phyloP scores from a whole-genome alignment of 768 basidiomycete genomes.

The Exidia glandulosa region DNA sequence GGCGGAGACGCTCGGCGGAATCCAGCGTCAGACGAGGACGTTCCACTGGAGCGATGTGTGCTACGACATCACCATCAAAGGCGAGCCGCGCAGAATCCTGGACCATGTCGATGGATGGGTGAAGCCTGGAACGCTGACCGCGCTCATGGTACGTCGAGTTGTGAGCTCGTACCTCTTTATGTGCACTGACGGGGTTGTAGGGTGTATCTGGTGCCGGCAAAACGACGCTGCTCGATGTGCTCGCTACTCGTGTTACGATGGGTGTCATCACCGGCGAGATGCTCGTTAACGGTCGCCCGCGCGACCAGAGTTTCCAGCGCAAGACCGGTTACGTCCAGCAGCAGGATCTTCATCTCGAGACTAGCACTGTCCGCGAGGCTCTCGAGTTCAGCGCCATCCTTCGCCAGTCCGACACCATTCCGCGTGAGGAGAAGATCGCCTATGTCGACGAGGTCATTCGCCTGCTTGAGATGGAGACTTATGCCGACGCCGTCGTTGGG shows the following conservation, averaged over 20 bases:
- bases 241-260: slow-evolving; percentile 27
- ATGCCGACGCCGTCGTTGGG: slow-evolving; percentile 34
- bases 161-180: slow-evolving; percentile 14
- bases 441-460: slow-evolving; percentile 38
- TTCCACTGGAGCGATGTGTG: slow-evolving; percentile 37
- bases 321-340: slow-evolving; percentile 34
- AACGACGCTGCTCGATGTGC: slow-evolving; percentile 18
- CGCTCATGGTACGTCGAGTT: slow-evolving; percentile 54
- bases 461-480: slow-evolving; percentile 35
- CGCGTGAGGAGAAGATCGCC: slow-evolving; percentile 31
- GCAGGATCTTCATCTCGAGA: slow-evolving; percentile 35
- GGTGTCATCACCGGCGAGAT: slow-evolving; percentile 30
- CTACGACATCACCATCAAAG: slow-evolving; percentile 26
- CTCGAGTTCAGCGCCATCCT: slow-evolving; percentile 36
- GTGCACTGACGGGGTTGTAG: slow-evolving; percentile 2
- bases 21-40: slow-evolving; percentile 19
- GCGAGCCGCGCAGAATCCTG: slow-evolving; percentile 20
- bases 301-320: slow-evolving; percentile 19
- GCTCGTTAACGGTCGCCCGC: slow-evolving; percentile 21
- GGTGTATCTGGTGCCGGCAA: not conserved
- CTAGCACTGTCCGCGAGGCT: slow-evolving; percentile 39
- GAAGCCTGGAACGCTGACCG: slow-evolving; percentile 49
- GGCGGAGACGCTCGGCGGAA: slow-evolving; percentile 1
- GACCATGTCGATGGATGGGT: slow-evolving; percentile 39
- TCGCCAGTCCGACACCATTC: slow-evolving; percentile 30